Evolutionary conservation across 768 basidiomycete species (phyloP).

Genomic region (Piloderma croceum): DNA sequence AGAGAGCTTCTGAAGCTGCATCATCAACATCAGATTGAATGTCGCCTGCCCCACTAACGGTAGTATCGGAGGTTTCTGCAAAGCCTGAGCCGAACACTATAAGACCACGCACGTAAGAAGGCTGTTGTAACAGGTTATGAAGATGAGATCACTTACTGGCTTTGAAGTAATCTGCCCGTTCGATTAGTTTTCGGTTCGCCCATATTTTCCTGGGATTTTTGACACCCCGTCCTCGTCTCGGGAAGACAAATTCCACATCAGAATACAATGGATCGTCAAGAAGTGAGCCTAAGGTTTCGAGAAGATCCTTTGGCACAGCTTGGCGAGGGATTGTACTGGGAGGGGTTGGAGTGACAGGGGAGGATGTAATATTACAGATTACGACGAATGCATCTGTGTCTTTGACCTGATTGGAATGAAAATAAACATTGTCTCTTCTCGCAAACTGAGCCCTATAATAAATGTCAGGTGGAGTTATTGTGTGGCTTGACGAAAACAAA

Average conservation of each 20-base stretch:
- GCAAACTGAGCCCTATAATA: conserved; percentile 71
- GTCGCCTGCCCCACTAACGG: conserved; percentile 13
- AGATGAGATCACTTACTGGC: conserved; percentile 60
- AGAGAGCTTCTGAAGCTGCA: conserved; percentile 49
- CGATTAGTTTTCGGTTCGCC: conserved; percentile 62
- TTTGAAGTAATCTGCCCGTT: conserved; percentile 73
- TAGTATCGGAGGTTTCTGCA: conserved; percentile 40
- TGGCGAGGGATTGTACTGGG: conserved; percentile 41
- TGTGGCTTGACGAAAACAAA: conserved; percentile 1
- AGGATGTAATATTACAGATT: conserved; percentile 71
- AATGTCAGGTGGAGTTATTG: conserved; percentile 1
- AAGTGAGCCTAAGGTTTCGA: conserved; percentile 68
- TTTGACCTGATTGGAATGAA: conserved; percentile 45
- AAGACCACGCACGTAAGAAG: background rate
- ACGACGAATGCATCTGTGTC: conserved; percentile 68
- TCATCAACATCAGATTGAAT: conserved; percentile 25
- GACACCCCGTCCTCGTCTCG: conserved; percentile 36
- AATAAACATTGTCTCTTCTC: conserved; percentile 65
- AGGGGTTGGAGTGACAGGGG: conserved; percentile 45
- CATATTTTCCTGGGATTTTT: conserved; percentile 46
- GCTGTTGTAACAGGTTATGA: too few species aligned
- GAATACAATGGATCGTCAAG: conserved; percentile 82
- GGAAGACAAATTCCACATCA: conserved; percentile 77
- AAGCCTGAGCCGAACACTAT: conserved; percentile 74
- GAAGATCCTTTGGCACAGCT: conserved; percentile 57